Conservation (phyloP, 2,329 filamentous ascomycete species). For the Beauveria pseudobassiana region DNA sequence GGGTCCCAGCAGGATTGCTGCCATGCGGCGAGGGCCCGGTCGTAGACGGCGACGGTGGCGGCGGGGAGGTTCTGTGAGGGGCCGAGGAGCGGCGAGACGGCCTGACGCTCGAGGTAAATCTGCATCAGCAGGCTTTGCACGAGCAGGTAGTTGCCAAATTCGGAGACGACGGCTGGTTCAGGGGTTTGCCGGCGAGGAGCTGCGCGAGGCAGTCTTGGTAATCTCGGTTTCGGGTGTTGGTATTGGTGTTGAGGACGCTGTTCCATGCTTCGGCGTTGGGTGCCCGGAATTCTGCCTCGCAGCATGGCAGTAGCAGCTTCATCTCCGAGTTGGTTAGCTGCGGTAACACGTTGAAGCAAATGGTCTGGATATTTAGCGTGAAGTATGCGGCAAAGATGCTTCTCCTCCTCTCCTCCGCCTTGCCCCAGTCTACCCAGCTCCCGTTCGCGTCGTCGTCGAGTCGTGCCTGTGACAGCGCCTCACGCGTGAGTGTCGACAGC, state of each 20-base stretch:
- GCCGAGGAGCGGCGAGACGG: not conserved
- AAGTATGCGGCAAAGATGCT: constrained; percentile 37
- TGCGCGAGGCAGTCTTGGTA: not conserved
- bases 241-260: not conserved
- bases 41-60: constrained; percentile 6
- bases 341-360: constrained; percentile 55
- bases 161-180: constrained; percentile 28
- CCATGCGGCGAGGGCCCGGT: constrained; percentile 38
- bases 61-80: constrained; percentile 4
- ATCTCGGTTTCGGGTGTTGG: not conserved
- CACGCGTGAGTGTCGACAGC: constrained; percentile 46
- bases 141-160: constrained; percentile 46
- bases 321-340: constrained; percentile 38
- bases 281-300: not conserved
- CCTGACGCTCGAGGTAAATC: constrained; percentile 39
- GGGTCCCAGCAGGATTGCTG: constrained; percentile 42
- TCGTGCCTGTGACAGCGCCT: constrained; percentile 35
- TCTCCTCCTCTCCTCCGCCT: constrained; percentile 12
- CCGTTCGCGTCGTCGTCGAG: not conserved
- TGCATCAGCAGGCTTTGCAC: constrained; percentile 47
- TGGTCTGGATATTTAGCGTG: constrained; percentile 52
- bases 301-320: not conserved
- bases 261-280: not conserved
- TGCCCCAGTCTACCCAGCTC: constrained; percentile 43
- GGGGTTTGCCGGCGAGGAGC: constrained; percentile 19